Base-by-base conservation (phyloP, 2,329 filamentous ascomycete genomes). In the Annulohypoxylon truncatum region DNA sequence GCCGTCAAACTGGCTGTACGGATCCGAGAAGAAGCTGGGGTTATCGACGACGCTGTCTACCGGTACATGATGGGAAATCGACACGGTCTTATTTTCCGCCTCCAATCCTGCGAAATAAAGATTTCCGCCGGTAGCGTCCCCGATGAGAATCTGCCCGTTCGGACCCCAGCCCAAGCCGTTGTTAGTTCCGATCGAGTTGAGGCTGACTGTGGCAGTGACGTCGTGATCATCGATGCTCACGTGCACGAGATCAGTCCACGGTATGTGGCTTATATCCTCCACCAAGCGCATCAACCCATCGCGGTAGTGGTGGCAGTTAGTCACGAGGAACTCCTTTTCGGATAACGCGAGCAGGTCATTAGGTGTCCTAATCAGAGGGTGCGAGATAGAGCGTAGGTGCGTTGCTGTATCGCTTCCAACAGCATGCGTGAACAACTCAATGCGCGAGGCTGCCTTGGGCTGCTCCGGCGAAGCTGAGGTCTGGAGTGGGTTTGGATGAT, bases 361-460 rank as follows among this genome's bases (percentile, higher is more conserved):
- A 0, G 88, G 87, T 0, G 86, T 89, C 8, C 72, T 74, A 48
- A 90, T 82, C 31, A 87, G 68, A 0, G 84, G 81, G 71, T 89
- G 81, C 38, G 75, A 77, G 31, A 90, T 79, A 0, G 86, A 84
- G 12, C 87, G 84, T 4, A 89, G 55, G 69, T 89, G 83, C 1
- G 68, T 77, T 7, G 78, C 78, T 0, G 76, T 76, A 0, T 74
- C 66, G 0, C 82, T 79, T 7, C 82, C 82, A 15, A 87, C 71
- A 0, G 77, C 74, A 68, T 90, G 83, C 66, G 83, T 81, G 71
- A 90, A 89, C 3, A 90, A 68, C 71, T 90, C 88, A 38, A 90
- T 74, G 8, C 83, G 83, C 0, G 87, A 89, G 1, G 80, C 80
- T 0, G 82, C 80, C 63, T 82, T 82, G 8, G 75, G 76, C 1